A percentile compares a stretch with the other conserved stretches of the same genome.
phyloP scores from a whole-genome alignment of 2,329 filamentous ascomycete genomes.

The Aschersonia sp. region DNA sequence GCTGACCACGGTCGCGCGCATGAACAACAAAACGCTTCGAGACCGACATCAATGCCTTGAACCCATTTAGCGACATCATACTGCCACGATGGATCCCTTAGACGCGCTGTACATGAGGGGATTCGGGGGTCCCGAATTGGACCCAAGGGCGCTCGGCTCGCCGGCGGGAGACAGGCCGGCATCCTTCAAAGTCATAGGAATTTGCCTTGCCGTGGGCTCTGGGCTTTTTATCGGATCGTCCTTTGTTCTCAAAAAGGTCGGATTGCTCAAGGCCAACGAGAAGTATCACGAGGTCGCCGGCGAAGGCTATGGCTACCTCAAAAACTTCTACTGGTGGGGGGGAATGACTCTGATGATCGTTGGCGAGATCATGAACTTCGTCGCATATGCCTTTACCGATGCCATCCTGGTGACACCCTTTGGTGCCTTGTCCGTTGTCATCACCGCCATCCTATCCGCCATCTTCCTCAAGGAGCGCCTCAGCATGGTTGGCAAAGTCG shows the following conservation, averaged over 20 bases:
- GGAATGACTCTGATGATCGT: slow-evolving; percentile 97
- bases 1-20: not conserved
- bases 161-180: not conserved
- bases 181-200: slow-evolving; percentile 73
- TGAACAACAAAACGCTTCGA: not conserved
- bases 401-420: slow-evolving; percentile 89
- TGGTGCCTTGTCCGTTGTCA: slow-evolving; percentile 81
- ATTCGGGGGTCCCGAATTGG: too few species aligned
- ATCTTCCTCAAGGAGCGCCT: slow-evolving; percentile 93
- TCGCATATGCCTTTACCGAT: slow-evolving; percentile 92
- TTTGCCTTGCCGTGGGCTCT: slow-evolving; percentile 71
- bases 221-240: slow-evolving; percentile 88
- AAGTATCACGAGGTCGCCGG: slow-evolving; percentile 95
- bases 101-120: not conserved
- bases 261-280: slow-evolving; percentile 78
- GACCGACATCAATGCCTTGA: not conserved
- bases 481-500: slow-evolving; percentile 90
- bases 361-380: slow-evolving; percentile 93
- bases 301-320: slow-evolving; percentile 93
- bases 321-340: slow-evolving; percentile 87
- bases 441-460: slow-evolving; percentile 79
- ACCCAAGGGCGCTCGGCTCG: not conserved
- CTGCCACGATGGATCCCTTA: not conserved
- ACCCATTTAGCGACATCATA: not conserved
- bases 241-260: slow-evolving; percentile 91